Percentiles rank a stretch among this genome's conserved stretches.
Conservation (phyloP, 2,329 filamentous ascomycete species). For the Penicillium sp. region DNA sequence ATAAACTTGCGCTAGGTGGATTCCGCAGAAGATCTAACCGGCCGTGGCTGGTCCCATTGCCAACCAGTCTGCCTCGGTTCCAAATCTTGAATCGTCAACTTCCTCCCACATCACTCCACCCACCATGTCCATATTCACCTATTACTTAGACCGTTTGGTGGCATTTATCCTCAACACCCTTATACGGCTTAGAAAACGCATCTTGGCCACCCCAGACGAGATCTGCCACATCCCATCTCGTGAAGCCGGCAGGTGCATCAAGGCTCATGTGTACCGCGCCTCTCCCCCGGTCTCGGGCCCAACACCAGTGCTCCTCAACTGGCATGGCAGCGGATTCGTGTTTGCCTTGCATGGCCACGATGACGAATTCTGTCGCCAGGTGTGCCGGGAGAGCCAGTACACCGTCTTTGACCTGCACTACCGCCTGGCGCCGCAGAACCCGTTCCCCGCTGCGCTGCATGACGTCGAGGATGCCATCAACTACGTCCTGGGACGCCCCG, state of each 20-base stretch:
- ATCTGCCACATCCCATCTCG: slow-evolving; percentile 32
- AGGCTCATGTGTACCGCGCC: slow-evolving; percentile 31
- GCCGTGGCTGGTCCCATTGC: slow-evolving; percentile 1
- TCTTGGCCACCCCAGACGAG: slow-evolving; percentile 18
- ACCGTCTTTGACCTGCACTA: slow-evolving; percentile 42
- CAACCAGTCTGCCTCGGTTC: slow-evolving; percentile 9
- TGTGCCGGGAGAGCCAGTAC: slow-evolving; percentile 27
- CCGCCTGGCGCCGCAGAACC: slow-evolving; percentile 41
- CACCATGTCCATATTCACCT: slow-evolving; percentile 22
- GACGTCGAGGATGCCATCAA: slow-evolving; percentile 42
- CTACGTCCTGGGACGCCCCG: slow-evolving; percentile 35
- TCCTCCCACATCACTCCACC: background rate
- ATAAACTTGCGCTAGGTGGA: background rate
- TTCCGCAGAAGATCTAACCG: slow-evolving; percentile 1
- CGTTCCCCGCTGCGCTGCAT: slow-evolving; percentile 42
- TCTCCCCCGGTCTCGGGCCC: slow-evolving; percentile 15
- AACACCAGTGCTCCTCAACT: slow-evolving; percentile 34
- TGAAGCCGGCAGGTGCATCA: slow-evolving; percentile 30
- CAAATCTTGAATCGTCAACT: too few relatives aligned
- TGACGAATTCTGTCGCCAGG: slow-evolving; percentile 30
- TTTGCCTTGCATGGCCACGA: slow-evolving; percentile 33
- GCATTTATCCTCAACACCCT: slow-evolving; percentile 22
- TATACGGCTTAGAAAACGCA: slow-evolving; percentile 12
- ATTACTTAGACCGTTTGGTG: slow-evolving; percentile 24
- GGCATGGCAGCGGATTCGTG: slow-evolving; percentile 37